These are phyloP conservation scores for Marchantia polymorpha DNA, from an alignment of 225 moss, liverwort and hornwort genomes.

Conservation along the genomic window DNA sequence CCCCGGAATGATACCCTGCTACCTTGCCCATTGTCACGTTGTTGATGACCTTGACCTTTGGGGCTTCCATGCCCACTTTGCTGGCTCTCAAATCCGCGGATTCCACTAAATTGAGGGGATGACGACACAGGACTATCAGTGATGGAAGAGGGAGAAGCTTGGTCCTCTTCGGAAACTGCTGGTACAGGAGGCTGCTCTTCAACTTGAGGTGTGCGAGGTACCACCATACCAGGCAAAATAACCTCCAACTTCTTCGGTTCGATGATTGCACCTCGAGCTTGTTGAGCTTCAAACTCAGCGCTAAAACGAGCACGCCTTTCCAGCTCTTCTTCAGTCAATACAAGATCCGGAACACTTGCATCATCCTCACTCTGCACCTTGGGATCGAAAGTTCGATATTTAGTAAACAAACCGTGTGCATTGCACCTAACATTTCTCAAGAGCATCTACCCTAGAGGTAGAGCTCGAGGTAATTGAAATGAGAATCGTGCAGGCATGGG, in stretches of 20 bases:
- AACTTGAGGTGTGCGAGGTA: slow-evolving; percentile 25
- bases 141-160: not conserved
- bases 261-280: slow-evolving; percentile 54
- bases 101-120: slow-evolving; percentile 2
- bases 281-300: slow-evolving; percentile 51
- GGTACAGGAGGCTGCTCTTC: not conserved
- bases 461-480: not conserved
- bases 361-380: slow-evolving; percentile 15
- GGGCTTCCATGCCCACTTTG: not conserved
- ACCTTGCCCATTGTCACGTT: not conserved
- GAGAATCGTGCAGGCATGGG: not conserved
- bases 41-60: not conserved
- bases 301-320: slow-evolving; percentile 41
- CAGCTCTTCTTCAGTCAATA: slow-evolving; percentile 40
- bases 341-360: slow-evolving; percentile 17
- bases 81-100: not conserved
- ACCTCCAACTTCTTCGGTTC: slow-evolving; percentile 53
- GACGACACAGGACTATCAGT: not conserved
- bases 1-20: not conserved
- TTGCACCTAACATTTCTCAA: too few species aligned
- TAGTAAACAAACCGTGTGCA: not conserved
- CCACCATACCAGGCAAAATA: slow-evolving; percentile 52
- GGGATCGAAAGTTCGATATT: not conserved
- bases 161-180: slow-evolving; percentile 3
- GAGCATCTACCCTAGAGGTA: not conserved